These are phyloP conservation scores for Isoetes taiwanensis DNA, from an alignment of 75 land plant species.

Conservation along the genomic window DNA sequence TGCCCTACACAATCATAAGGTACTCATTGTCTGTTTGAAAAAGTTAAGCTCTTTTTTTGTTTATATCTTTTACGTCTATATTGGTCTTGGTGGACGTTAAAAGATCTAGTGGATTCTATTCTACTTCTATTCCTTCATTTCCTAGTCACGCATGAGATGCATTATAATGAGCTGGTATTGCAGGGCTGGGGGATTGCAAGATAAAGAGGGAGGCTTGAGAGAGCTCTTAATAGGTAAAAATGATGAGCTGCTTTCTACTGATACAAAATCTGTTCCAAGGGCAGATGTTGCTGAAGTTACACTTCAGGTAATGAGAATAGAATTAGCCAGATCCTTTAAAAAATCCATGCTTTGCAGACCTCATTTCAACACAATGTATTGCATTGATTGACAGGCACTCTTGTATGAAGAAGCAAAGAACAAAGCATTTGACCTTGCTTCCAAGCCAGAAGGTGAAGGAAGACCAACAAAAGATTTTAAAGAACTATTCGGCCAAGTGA, in stretches of 20 bases:
- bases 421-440: slow-evolving; percentile 86
- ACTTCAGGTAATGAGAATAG: slow-evolving; percentile 86
- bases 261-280: slow-evolving; percentile 68
- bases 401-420: slow-evolving; percentile 58
- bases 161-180: neutral
- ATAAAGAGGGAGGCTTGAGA: slow-evolving; percentile 77
- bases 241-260: slow-evolving; percentile 76
- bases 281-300: slow-evolving; percentile 90
- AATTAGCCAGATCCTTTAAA: too few relatives aligned
- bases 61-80: too few relatives aligned
- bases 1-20: slow-evolving; percentile 91
- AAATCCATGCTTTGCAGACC: too few relatives aligned
- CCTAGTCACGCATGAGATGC: neutral
- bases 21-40: slow-evolving; percentile 5
- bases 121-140: neutral
- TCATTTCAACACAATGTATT: too few relatives aligned
- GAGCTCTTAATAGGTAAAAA: slow-evolving; percentile 74
- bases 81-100: too few relatives aligned
- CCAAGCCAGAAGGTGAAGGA: slow-evolving; percentile 81
- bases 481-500: slow-evolving; percentile 51
- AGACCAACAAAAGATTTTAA: slow-evolving; percentile 69
- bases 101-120: too few relatives aligned
- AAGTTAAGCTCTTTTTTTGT: too few relatives aligned
- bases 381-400: too few relatives aligned
- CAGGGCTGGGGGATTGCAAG: slow-evolving; percentile 87